phyloP scores from a whole-genome alignment of 768 basidiomycete species.

The Termitomyces sp. region DNA sequence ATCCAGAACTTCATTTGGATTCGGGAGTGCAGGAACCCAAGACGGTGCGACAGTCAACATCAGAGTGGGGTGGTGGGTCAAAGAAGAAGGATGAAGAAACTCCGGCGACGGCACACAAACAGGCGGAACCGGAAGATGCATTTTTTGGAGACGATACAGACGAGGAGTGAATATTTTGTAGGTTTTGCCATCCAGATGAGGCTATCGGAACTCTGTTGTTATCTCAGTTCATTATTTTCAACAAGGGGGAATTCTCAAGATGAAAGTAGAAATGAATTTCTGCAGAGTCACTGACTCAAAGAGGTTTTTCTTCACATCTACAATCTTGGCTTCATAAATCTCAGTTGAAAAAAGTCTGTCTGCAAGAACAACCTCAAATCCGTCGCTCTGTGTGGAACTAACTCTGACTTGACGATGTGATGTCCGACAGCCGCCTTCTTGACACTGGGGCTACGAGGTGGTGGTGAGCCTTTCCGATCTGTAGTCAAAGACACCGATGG shows the following conservation, averaged over 20 bases:
- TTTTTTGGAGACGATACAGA: slow-evolving; percentile 41
- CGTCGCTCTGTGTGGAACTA: too few species aligned
- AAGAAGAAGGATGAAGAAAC: slow-evolving; percentile 3
- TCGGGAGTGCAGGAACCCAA: slow-evolving; percentile 16
- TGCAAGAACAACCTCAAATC: too few species aligned
- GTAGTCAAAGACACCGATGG: not conserved
- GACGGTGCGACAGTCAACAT: not conserved
- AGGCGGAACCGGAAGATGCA: slow-evolving; percentile 28
- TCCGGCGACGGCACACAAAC: not conserved
- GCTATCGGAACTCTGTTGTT: not conserved
- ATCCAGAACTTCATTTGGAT: slow-evolving; percentile 52
- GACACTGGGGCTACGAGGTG: not conserved
- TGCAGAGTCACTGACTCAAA: too few species aligned
- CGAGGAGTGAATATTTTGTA: slow-evolving; percentile 4
- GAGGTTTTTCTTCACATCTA: too few species aligned
- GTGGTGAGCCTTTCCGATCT: not conserved
- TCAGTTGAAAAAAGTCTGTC: too few species aligned
- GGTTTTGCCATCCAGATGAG: not conserved
- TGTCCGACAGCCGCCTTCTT: too few species aligned
- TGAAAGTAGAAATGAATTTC: too few species aligned
- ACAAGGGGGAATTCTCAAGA: not conserved
- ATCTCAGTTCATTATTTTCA: not conserved
- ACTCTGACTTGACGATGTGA: too few species aligned
- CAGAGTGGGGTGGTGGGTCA: slow-evolving; percentile 7
- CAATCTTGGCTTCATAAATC: too few species aligned